These are phyloP conservation scores for Filosporella fistucella DNA, from an alignment of 495 filamentous ascomycete genomes.

Conservation along the genomic window DNA sequence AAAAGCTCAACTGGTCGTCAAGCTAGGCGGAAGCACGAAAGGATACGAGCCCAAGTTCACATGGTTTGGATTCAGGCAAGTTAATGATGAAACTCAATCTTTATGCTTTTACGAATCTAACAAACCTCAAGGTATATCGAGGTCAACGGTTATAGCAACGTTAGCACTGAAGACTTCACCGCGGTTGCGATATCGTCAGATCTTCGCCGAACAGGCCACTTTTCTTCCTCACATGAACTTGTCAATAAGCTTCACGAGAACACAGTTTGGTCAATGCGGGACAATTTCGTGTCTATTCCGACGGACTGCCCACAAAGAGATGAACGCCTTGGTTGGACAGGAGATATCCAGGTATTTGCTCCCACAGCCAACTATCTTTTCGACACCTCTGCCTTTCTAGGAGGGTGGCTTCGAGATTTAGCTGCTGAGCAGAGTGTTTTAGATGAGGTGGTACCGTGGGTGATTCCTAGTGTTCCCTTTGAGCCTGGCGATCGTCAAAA, in stretches of 20 bases:
- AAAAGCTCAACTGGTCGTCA: conserved; percentile 38
- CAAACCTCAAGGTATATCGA: conserved; percentile 40
- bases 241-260: conserved; percentile 47
- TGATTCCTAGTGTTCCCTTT: conserved; percentile 12
- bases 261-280: conserved; percentile 44
- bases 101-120: conserved; percentile 2
- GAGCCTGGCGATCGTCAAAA: conserved; percentile 7
- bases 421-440: conserved; percentile 19
- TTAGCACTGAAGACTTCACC: conserved; percentile 22
- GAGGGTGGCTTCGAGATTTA: conserved; percentile 34
- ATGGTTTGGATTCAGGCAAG: conserved; percentile 52
- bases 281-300: conserved; percentile 48
- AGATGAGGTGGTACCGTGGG: conserved; percentile 5
- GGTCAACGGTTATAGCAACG: conserved; percentile 33
- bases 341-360: conserved; percentile 44
- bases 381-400: conserved; percentile 41
- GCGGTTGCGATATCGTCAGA: conserved; percentile 46
- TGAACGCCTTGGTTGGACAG: conserved; percentile 54
- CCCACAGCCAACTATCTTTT: conserved; percentile 45
- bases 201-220: conserved; percentile 39
- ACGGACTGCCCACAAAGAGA: conserved; percentile 54
- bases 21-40: conserved; percentile 18
- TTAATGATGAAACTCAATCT: conserved; percentile 42
- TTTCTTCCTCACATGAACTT: conserved; percentile 38
- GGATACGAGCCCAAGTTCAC: conserved; percentile 43